Base-by-base conservation (phyloP, 176 grass and related monocot genomes). In the Elymus sibiricus region DNA sequence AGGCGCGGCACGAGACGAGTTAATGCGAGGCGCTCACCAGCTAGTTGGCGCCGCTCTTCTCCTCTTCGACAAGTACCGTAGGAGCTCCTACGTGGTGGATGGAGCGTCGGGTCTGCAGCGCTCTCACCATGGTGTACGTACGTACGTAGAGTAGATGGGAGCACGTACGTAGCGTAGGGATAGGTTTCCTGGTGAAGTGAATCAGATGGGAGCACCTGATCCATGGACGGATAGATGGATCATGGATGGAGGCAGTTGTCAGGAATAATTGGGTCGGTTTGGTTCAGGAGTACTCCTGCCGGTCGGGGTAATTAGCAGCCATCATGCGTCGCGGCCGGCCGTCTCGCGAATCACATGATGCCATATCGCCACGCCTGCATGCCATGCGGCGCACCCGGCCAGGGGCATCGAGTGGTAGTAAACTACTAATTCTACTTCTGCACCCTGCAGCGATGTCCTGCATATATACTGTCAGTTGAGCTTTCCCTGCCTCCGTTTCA, bases 271-370 rank as follows among this genome's bases (percentile, higher is more conserved):
- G 27, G 6, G 43, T 31, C 29, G 63, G 43, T 8, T 56, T 29
- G 43, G 62, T 69, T 74, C 37, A 51, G 35, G 75, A 42, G 42
- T 28, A 49, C 79, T 49, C 79, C 42, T 81, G 28, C 19, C 19
- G 68, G 83, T 3, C 17, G 70, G 49, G 37, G 73, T 76, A 55
- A 76, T 55, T 69, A 75, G 28, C 72, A 76, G 13, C 61, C 79
- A 87, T 80, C 80, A 75, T 87, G 89, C 44, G 27, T 2, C 72
- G 14, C 74, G 9, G 16, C 39, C 43, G 12, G 35, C 85, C 67
- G 80, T 55, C 80, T 4, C 31, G 79, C 78, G 61, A 76, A 60
- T 81, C 77, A 56, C 80, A 42, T 27, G 77, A 68, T 65, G 9
- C 74, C 76, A 38, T 53, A 10, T 11, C 0, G 26, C 7, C 71